These are phyloP conservation scores for Arctium lappa DNA, from an alignment of 129 eudicot genomes.

Conservation along the genomic window DNA sequence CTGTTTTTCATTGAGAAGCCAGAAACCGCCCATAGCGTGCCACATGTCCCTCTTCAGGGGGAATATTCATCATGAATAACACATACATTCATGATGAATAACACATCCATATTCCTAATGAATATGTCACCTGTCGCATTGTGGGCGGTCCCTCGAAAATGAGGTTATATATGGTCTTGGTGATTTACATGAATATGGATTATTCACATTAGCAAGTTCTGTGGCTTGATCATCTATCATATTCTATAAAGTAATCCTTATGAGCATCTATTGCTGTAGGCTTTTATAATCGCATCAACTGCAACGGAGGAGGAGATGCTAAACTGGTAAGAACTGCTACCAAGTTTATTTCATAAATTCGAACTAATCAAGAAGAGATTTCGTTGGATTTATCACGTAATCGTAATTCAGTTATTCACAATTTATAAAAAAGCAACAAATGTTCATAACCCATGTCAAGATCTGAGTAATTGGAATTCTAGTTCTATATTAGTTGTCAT, in stretches of 20 bases:
- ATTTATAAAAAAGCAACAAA: not conserved
- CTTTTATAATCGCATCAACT: conserved; percentile 58
- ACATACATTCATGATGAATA: no score
- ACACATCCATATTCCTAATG: no score
- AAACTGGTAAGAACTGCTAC: conserved; percentile 27
- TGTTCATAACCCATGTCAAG: not conserved
- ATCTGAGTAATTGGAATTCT: not conserved
- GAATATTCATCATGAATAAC: no score
- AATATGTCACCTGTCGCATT: not conserved
- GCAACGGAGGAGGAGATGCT: conserved; percentile 52
- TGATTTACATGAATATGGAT: not conserved
- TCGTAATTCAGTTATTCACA: not conserved
- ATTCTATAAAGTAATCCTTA: not conserved
- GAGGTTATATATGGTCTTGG: not conserved
- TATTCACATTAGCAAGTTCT: not conserved
- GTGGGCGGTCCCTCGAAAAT: not conserved
- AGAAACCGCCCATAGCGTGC: no score
- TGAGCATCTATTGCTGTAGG: conserved; percentile 30
- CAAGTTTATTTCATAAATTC: not conserved
- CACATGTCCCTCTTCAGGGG: no score
- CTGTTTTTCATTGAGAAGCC: no score
- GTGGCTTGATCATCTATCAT: not conserved
- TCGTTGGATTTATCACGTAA: not conserved
- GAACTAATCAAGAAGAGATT: not conserved
- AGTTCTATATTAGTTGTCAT: not conserved